Conservation (phyloP, 2,329 filamentous ascomycete genomes). For the Furcasterigmium furcatum region DNA sequence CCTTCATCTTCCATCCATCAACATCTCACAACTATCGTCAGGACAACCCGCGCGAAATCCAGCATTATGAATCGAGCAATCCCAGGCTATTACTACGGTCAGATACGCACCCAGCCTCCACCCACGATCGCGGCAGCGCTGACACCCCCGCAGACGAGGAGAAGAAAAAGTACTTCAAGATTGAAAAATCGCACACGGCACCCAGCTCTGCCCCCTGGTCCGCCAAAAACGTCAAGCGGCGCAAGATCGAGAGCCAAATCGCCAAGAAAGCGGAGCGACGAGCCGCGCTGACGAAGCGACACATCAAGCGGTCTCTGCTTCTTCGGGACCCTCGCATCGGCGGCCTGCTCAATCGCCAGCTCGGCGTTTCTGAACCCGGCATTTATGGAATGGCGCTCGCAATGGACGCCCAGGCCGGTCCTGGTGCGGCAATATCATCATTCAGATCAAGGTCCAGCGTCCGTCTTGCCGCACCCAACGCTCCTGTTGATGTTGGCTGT, state of each 20-base stretch:
- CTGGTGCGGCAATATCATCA: too few species aligned
- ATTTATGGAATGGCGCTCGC: background rate
- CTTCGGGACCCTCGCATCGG: slow-evolving; percentile 24
- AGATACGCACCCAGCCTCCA: background rate
- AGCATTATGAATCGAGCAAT: slow-evolving; percentile 26
- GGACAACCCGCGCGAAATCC: background rate
- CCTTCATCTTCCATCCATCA: too few species aligned
- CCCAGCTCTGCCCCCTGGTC: slow-evolving; percentile 51
- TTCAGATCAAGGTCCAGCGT: too few species aligned
- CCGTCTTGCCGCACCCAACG: too few species aligned
- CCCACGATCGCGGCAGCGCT: background rate
- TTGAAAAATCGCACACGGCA: slow-evolving; percentile 55
- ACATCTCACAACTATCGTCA: background rate
- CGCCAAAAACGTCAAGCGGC: slow-evolving; percentile 54
- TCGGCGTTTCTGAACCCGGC: slow-evolving; percentile 17
- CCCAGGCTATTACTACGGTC: slow-evolving; percentile 55
- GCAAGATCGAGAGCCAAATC: slow-evolving; percentile 40
- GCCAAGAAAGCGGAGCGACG: slow-evolving; percentile 21
- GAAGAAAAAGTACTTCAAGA: slow-evolving; percentile 66
- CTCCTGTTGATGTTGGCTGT: too few species aligned
- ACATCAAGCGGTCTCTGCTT: slow-evolving; percentile 31
- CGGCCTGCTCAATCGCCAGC: slow-evolving; percentile 29
- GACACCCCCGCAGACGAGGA: slow-evolving; percentile 37
- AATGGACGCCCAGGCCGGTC: background rate
- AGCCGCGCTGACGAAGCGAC: slow-evolving; percentile 25